These are phyloP conservation scores for Chrysanthemum makinoi DNA, from an alignment of 129 eudicot species.

Conservation along the genomic window DNA sequence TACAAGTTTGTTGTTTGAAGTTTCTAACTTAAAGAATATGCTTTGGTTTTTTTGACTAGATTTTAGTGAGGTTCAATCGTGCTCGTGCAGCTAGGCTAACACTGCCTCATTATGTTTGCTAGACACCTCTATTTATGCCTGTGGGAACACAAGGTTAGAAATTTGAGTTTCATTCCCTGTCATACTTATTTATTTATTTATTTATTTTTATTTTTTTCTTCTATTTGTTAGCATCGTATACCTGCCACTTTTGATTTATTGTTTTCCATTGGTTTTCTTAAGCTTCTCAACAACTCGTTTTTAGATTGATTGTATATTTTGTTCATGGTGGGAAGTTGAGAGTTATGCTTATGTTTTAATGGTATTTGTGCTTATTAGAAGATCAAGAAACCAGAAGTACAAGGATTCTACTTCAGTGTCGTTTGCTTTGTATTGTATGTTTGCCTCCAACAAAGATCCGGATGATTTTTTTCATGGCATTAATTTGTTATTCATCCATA, in stretches of 20 bases:
- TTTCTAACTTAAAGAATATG: conserved; percentile 5
- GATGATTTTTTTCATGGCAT: no score
- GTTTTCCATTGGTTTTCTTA: not conserved
- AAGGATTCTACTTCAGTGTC: not conserved
- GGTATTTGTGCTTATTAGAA: not conserved
- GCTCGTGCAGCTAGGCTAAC: conserved; percentile 86
- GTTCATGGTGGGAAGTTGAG: not conserved
- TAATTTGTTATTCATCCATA: no score
- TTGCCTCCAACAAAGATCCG: no score
- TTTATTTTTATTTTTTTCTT: not conserved
- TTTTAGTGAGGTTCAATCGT: conserved; percentile 88
- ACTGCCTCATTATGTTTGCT: conserved; percentile 77
- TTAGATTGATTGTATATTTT: not conserved
- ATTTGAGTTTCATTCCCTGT: not conserved
- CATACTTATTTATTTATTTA: not conserved
- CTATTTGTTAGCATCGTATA: conserved; percentile 5
- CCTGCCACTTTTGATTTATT: not conserved
- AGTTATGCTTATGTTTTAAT: not conserved
- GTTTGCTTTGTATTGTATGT: no score
- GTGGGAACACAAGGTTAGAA: conserved; percentile 92
- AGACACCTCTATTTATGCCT: conserved; percentile 96
- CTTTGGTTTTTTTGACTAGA: conserved; percentile 33
- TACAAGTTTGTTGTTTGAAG: conserved; percentile 9
- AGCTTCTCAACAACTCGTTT: not conserved
- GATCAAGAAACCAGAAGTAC: not conserved